phyloP scores from a whole-genome alignment of 257 asterid species.

The Coffea eugenioides region DNA sequence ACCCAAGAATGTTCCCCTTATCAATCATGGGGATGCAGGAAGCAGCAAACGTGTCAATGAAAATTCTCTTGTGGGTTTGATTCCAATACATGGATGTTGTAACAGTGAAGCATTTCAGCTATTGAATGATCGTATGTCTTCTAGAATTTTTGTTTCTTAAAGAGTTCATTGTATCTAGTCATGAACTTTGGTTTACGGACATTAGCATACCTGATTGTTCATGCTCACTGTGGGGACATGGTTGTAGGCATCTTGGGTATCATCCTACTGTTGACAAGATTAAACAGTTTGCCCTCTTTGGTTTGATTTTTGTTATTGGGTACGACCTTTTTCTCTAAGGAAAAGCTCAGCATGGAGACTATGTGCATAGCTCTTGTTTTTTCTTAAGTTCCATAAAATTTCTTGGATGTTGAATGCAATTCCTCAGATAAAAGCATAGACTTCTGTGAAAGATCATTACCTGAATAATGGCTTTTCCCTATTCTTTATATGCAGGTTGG shows the following conservation, averaged over 20 bases:
- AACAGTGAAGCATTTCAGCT: slow-evolving; percentile 74
- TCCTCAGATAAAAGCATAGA: not conserved
- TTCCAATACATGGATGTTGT: slow-evolving; percentile 65
- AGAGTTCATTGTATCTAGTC: not conserved
- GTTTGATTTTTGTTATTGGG: not conserved
- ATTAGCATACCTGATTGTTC: not conserved
- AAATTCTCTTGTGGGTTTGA: slow-evolving; percentile 41
- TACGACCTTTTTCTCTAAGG: not conserved
- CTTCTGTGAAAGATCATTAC: slow-evolving; percentile 4
- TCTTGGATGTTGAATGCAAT: not conserved
- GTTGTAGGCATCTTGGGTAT: not conserved
- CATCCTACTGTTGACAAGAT: not conserved
- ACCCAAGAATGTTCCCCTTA: slow-evolving; percentile 42
- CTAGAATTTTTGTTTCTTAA: not conserved
- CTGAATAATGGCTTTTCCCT: slow-evolving; percentile 1
- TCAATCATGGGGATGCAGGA: slow-evolving; percentile 58
- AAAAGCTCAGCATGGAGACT: not conserved
- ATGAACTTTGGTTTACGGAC: not conserved
- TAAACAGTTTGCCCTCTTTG: not conserved
- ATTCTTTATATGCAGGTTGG: slow-evolving; percentile 62
- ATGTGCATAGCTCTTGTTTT: not conserved
- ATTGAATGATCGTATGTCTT: slow-evolving; percentile 63
- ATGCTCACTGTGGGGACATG: not conserved
- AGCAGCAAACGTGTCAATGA: slow-evolving; percentile 44
- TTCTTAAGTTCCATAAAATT: not conserved